A percentile compares a stretch with the other conserved stretches of the same genome.
Conservation (phyloP, 768 basidiomycete genomes). For the Pholiota conissans region DNA sequence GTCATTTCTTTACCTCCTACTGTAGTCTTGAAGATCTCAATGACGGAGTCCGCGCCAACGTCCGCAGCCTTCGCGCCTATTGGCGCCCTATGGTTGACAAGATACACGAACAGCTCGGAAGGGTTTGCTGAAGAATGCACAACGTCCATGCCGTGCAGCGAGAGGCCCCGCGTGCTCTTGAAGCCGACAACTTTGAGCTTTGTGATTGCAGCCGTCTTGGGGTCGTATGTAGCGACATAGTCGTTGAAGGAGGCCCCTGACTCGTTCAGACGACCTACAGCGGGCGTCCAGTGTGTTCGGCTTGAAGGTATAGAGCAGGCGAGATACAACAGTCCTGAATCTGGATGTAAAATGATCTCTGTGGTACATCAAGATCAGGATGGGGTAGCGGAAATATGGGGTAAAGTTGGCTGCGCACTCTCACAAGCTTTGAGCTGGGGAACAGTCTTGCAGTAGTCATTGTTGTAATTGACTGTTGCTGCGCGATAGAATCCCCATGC, state of each 20-base stretch:
- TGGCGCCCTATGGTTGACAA: conserved; percentile 72
- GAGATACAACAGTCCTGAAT: conserved; percentile 57
- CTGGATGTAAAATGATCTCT: conserved; percentile 35
- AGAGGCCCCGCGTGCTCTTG: conserved; percentile 42
- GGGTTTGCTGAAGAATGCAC: conserved; percentile 51
- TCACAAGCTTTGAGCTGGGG: conserved; percentile 9
- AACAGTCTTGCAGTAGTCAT: conserved; percentile 5
- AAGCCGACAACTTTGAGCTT: conserved; percentile 44
- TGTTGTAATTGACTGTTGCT: neutral
- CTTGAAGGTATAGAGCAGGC: conserved; percentile 57
- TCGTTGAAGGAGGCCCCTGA: conserved; percentile 43
- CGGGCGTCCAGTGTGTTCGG: conserved; percentile 55
- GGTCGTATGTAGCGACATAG: conserved; percentile 63
- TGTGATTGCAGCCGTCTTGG: conserved; percentile 41
- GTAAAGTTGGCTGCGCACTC: neutral
- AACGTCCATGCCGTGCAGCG: conserved; percentile 70
- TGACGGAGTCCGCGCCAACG: conserved; percentile 68
- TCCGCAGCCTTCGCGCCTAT: conserved; percentile 30
- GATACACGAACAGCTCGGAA: conserved; percentile 57
- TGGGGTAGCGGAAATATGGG: neutral
- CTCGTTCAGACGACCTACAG: conserved; percentile 33
- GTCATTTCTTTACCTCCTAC: conserved; percentile 42
- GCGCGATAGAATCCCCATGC: conserved; percentile 2
- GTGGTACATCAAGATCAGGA: neutral
- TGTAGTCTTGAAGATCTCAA: conserved; percentile 67